Base-by-base conservation (phyloP, 1,139 yeast species). In the Suhomyces coccinellae region DNA sequence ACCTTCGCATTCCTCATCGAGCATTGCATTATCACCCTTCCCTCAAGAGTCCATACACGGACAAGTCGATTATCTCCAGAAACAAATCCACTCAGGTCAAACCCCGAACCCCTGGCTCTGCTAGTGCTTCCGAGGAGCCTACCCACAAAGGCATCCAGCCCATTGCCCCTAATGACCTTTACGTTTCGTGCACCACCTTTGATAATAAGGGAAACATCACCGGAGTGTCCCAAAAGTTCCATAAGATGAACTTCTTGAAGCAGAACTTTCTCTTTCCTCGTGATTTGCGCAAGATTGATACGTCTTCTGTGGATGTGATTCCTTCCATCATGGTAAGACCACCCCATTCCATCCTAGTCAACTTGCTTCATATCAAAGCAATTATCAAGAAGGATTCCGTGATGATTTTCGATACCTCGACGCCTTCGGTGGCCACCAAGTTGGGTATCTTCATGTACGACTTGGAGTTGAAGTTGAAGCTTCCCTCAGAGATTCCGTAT, bases 381-480 rank as follows among this genome's bases (percentile, higher is more conserved):
- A 74, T 93, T 42, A 82, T 93, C 30, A 87, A 87, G 57, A 80
- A 83, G 26, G 95, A 91, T 58, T 71, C 79, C 52, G 95, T 93
- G 10, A 82, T 88, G 63, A 78, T 93, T 6, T 93, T 93, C 62
- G 97, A 93, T 60, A 79, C 83, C 13, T 76, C 85, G 61, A 66
- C 80, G 47, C 59, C 85, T 58, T 63, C 74, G 62, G 55, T 77
- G 69, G 58, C 84, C 75, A 69, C 59, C 43, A 82, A 84, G 46
- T 74, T 93, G 50, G 89, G 95, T 12, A 76, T 88, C 27, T 85
- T 95, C 59, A 83, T 93, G 76, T 87, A 88, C 59, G 97, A 89
- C 61, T 68, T 95, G 46, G 95, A 89, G 54, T 83, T 87, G 55
- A 88, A 88, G 62, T 71, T 95, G 46, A 82, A 83, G 20, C 63